These are phyloP conservation scores for Cadophora malorum DNA, from an alignment of 2,329 filamentous ascomycete genomes.

Conservation along the genomic window DNA sequence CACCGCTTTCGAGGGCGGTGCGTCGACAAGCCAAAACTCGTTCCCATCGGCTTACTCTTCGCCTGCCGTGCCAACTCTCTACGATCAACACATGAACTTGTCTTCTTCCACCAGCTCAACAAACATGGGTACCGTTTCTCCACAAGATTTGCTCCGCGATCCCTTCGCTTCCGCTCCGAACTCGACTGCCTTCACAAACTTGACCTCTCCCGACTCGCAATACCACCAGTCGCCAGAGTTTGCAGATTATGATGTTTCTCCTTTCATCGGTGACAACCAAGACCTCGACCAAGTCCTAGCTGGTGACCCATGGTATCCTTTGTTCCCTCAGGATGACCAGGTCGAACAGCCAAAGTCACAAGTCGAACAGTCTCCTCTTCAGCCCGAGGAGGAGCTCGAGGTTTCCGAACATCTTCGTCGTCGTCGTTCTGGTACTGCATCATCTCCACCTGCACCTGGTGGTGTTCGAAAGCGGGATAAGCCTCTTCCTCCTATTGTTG, in stretches of 20 bases:
- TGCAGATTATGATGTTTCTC: conserved; percentile 77
- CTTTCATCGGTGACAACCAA: conserved; percentile 70
- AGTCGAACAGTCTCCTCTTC: conserved; percentile 38
- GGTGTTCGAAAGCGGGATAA: conserved; percentile 78
- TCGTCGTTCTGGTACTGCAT: conserved; percentile 60
- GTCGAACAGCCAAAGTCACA: conserved; percentile 40
- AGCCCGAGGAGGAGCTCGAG: conserved; percentile 56
- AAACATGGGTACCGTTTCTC: conserved; percentile 78
- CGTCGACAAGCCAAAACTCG: conserved; percentile 38
- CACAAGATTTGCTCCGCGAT: conserved; percentile 78
- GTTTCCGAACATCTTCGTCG: conserved; percentile 50
- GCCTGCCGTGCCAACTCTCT: conserved; percentile 50
- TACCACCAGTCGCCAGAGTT: conserved; percentile 79
- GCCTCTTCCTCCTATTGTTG: conserved; percentile 78
- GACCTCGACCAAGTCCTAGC: conserved; percentile 50
- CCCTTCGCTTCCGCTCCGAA: conserved; percentile 78
- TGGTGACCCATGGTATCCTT: conserved; percentile 71
- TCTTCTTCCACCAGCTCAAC: conserved; percentile 53
- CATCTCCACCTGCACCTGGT: conserved; percentile 73
- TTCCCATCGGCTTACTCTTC: conserved; percentile 43
- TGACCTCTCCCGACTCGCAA: conserved; percentile 80
- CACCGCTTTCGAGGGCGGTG: conserved; percentile 56
- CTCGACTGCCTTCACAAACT: conserved; percentile 79
- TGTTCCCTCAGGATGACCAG: conserved; percentile 66
- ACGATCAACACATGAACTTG: conserved; percentile 54